Base-by-base conservation (phyloP, 2,329 filamentous ascomycete species). In the Aphanocladium album region DNA sequence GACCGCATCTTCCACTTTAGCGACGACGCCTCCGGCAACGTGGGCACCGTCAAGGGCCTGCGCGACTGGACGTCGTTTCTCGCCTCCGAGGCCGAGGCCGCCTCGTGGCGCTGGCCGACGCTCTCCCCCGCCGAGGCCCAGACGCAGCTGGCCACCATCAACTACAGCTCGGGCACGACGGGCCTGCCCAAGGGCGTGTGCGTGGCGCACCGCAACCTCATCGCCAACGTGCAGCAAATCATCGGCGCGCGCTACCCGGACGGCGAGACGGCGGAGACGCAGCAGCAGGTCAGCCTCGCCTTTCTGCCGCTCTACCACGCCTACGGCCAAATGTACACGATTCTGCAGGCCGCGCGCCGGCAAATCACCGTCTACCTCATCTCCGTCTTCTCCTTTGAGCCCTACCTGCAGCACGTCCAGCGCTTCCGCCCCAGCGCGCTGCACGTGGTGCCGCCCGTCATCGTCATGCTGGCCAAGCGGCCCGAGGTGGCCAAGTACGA, bases 231-330 rank as follows among this genome's bases (percentile, higher is more conserved):
- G 3, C 76, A 77, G 58, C 81, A 84, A 67, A 77, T 75, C 4
- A 77, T 79, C 49, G 77, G 76, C 68, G 77, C 79, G 67, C 72
- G 74, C 23, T 73, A 73, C 53, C 59, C 66, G 1, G 73, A 73
- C 62, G 65, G 72, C 2, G 47, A 37, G 9, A 23, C 46, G 2
- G 69, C 73, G 3, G 71, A 73, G 39, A 76, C 76, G 23, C 68
- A 70, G 9, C 81, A 82, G 65, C 41, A 50, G 33, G 73, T 79
- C 43, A 82, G 80, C 77, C 66, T 82, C 30, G 79, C 84, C 52
- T 88, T 89, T 69, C 73, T 90, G 14, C 89, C 88, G 0, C 82
- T 89, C 68, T 89, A 86, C 66, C 84, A 87, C 67, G 83, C 83
- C 7, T 84, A 82, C 63, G 80, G 80, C 2, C 83, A 86, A 67